A percentile compares a stretch with the other conserved stretches of the same genome.
Conservation (phyloP, 176 grass and related monocot species). For the Guadua angustifolia region DNA sequence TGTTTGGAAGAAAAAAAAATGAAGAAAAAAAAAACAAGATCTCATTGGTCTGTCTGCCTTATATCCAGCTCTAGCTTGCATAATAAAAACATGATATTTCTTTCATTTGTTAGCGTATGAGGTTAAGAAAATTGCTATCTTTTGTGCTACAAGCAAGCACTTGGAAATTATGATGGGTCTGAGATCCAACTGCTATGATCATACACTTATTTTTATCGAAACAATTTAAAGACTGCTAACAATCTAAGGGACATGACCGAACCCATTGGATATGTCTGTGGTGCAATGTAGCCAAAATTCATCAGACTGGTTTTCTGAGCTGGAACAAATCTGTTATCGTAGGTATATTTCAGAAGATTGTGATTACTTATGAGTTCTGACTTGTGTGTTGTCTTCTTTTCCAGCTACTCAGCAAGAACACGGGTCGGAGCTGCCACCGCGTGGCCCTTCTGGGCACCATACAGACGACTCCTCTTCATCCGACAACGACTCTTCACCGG, state of each 20-base stretch:
- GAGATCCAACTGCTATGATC: constrained; percentile 8
- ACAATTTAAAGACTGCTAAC: constrained; percentile 14
- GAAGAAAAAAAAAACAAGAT: constrained; percentile 9
- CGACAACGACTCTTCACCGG: background rate
- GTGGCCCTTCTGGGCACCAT: constrained; percentile 47
- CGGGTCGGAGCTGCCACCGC: constrained; percentile 47
- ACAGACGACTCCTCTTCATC: constrained; percentile 13
- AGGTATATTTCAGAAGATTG: background rate
- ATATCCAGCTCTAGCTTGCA: background rate
- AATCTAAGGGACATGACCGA: background rate
- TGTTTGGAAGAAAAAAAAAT: background rate
- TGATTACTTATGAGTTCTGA: constrained; percentile 4
- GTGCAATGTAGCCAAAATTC: background rate
- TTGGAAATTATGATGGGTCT: background rate
- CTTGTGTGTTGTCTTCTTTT: constrained; percentile 3
- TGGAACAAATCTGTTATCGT: background rate
- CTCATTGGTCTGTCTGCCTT: constrained; percentile 22
- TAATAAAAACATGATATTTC: constrained; percentile 22
- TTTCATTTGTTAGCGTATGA: constrained; percentile 15
- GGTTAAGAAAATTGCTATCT: background rate
- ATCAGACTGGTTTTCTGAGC: constrained; percentile 9
- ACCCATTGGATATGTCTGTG: constrained; percentile 8
- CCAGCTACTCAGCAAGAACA: constrained; percentile 52
- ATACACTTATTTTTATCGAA: background rate
- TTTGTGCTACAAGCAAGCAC: constrained; percentile 7